phyloP scores from a whole-genome alignment of 1,284 basidiomycete genomes.

The Papiliotrema nemorosa region DNA sequence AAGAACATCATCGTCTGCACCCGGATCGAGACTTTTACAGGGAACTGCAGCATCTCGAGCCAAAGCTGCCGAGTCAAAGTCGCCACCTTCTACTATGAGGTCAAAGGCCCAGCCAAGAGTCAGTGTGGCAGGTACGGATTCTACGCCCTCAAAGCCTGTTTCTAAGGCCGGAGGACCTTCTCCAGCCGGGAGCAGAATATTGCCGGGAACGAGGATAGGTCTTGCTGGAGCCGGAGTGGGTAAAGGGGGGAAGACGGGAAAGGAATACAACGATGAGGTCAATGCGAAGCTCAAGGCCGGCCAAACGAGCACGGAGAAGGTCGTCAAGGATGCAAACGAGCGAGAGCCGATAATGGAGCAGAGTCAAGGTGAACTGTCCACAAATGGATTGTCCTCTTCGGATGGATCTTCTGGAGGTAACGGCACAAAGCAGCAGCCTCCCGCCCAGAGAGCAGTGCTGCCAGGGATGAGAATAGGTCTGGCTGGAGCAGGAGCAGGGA shows the following conservation, averaged over 20 bases:
- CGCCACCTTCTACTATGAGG: background rate
- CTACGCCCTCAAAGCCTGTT: background rate
- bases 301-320: no score
- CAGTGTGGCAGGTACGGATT: background rate
- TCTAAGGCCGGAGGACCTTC: background rate
- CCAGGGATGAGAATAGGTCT: background rate
- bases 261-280: slow-evolving; percentile 1
- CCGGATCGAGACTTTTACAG: slow-evolving; percentile 26
- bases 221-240: background rate
- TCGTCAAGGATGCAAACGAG: no score
- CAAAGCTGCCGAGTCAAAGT: slow-evolving; percentile 14
- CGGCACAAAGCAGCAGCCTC: no score
- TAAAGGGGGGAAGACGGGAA: slow-evolving; percentile 3
- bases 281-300: background rate
- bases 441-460: no score
- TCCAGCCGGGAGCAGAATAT: background rate
- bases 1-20: slow-evolving; percentile 1
- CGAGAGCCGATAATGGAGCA: no score
- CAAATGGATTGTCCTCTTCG: no score
- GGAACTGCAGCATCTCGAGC: slow-evolving; percentile 34
- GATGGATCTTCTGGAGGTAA: no score
- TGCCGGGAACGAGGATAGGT: background rate
- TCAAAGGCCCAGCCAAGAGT: background rate
- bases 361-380: no score
- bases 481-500: background rate